phyloP scores from a whole-genome alignment of 169 alveolate species.

The Eimeria maxima region DNA sequence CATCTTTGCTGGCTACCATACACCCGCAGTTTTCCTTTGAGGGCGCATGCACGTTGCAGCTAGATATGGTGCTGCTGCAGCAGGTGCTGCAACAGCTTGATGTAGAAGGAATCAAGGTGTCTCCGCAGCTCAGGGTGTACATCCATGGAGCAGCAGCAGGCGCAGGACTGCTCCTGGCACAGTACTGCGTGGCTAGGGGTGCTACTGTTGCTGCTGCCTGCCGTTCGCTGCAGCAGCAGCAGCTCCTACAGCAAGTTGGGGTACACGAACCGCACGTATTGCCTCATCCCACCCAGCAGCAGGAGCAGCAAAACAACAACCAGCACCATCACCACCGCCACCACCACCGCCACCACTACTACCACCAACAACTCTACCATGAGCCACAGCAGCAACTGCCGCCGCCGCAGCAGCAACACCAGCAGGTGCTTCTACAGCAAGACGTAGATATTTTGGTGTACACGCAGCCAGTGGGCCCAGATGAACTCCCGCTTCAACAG shows the following conservation, averaged over 20 bases:
- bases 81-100: conserved; percentile 40
- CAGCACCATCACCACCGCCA: no score
- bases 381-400: no score
- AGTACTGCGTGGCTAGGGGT: background rate
- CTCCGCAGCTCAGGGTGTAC: background rate
- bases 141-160: conserved; percentile 15
- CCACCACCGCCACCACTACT: no score
- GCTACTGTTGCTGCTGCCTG: conserved; percentile 65
- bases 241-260: conserved; percentile 15
- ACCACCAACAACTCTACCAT: no score
- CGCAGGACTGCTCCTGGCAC: conserved; percentile 28
- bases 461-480: background rate
- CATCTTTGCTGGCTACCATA: background rate
- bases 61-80: conserved; percentile 42
- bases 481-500: conserved; percentile 53
- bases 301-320: conserved; percentile 10
- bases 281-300: background rate
- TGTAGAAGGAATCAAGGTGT: background rate
- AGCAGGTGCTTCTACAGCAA: conserved; percentile 28
- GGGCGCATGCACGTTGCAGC: conserved; percentile 49
- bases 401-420: conserved; percentile 6
- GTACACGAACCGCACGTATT: background rate
- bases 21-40: conserved; percentile 17
- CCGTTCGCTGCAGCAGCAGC: conserved; percentile 57
- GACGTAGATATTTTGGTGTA: conserved; percentile 27